phyloP scores from a whole-genome alignment of 345 rosid genomes.

The Eucalyptus brandiana region DNA sequence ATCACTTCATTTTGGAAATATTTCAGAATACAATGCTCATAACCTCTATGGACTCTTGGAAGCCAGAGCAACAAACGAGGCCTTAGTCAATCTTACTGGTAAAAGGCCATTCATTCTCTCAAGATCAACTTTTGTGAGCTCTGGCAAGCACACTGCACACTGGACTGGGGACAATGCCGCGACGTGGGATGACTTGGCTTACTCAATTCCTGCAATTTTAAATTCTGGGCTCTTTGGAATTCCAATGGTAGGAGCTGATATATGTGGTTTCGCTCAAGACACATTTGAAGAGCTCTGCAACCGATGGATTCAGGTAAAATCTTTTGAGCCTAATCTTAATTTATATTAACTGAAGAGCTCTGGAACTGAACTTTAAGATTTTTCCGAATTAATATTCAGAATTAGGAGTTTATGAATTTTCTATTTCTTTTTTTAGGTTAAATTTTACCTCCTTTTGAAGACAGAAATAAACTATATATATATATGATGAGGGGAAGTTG shows the following conservation, averaged over 20 bases:
- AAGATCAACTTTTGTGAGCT: slow-evolving; percentile 64
- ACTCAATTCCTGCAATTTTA: slow-evolving; percentile 42
- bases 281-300: slow-evolving; percentile 60
- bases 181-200: slow-evolving; percentile 54
- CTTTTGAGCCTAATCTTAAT: not conserved
- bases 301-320: slow-evolving; percentile 59
- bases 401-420: too few species aligned
- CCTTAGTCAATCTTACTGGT: slow-evolving; percentile 22
- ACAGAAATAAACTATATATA: too few species aligned
- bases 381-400: too few species aligned
- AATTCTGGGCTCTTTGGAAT: slow-evolving; percentile 70
- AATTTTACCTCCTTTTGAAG: too few species aligned
- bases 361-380: not conserved
- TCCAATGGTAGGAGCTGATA: slow-evolving; percentile 87
- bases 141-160: slow-evolving; percentile 74
- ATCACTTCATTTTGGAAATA: slow-evolving; percentile 31
- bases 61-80: slow-evolving; percentile 44
- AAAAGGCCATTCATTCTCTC: slow-evolving; percentile 66
- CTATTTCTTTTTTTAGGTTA: too few species aligned
- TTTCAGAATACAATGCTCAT: slow-evolving; percentile 55
- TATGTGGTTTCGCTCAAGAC: slow-evolving; percentile 43
- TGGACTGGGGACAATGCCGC: slow-evolving; percentile 80
- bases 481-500: too few species aligned
- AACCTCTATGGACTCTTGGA: slow-evolving; percentile 60
- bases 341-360: too few species aligned